Evolutionary conservation across 2,329 filamentous ascomycete genomes (phyloP), one percentile per base, ranked within the genome.

Genomic region (Penicillium sp.): DNA sequence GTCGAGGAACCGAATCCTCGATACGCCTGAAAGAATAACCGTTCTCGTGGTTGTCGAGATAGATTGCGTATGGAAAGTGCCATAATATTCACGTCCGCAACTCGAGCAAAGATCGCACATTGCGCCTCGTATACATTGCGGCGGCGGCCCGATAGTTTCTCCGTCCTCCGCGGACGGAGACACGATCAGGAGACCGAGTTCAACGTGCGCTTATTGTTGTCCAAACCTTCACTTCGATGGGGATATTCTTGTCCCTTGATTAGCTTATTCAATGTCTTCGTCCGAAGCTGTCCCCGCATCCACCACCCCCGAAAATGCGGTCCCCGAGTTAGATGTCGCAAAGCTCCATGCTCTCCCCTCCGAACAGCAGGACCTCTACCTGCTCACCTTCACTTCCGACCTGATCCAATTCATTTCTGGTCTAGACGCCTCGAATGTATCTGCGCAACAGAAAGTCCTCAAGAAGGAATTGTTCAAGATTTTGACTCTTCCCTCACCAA

Each of bases 391-490:
- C 60, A 84, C 89, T 23, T 84, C 88, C 17, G 79, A 84, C 44
- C 74, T 98, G 39, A 82, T 80, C 46, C 84, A 83, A 52, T 85
- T 95, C 73, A 84, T 94, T 30, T 71, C 71, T 11, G 49, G 50
- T 12, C 76, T 96, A 31, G 77, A 80, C 36, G 73, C 80, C 45
- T 86, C 95, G 52, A 84, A 85, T 59, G 84, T 89, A 51, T 90
- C 85, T 14, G 78, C 85, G 9, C 85, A 95, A 67, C 92, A 98
- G 65, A 80, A 88, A 55, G 85, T 86, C 61, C 75, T 98, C 54
- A 95, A 95, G 68, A 89, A 85, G 62, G 88, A 96, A 73, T 76
- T 95, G 50, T 85, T 96, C 64, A 87, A 95, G 67, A 84, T 98
- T 61, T 77, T 98, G 62, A 88, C 82, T 56, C 77, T 98, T 26